Evolutionary conservation across 352 stramenopile species (phyloP), one percentile per base, ranked within the genome.

Genomic region (Phytophthora sp.): DNA sequence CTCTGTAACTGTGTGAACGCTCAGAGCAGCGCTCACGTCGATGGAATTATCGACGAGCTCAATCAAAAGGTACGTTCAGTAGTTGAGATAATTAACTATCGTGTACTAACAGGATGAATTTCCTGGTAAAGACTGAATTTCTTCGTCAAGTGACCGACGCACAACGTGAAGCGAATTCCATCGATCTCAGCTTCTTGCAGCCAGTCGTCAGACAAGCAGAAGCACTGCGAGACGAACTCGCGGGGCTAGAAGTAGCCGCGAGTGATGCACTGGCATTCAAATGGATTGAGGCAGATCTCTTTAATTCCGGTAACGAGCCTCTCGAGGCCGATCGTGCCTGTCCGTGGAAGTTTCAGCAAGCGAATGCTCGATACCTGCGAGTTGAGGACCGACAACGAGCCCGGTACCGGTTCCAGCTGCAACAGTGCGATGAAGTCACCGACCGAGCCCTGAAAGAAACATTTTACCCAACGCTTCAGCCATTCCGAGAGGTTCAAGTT

Each of bases 101-200:
- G 2, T 4, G 20, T 53, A 36, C 44, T 51, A 51, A 51, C 39
- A 7, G 2, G 9, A 15, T 6, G 16, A 51, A 35, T 12, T 12
- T 7, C 7, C 33, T n/a, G 45, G 45, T 42, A 69, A n/a, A n/a
- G 61, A 65, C 55, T 2, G 29, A 60, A 31, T 65, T 70, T 30
- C 45, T 53, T 38, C 45, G 2, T 24, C 45, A 53, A 53, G 45
- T 53, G 29, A 39, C 38, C 29, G 26, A 26, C 26, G 45, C 45
- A 39, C 26, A 36, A 1, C 26, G n/a, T 4, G 26, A 38, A 11
- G 16, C 45, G 7, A 9, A 39, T 38, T 8, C 45, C 11, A 53
- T 53, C n/a, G 29, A 38, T 9, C 16, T 53, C 26, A 53, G n/a
- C 18, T 53, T 36, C 26, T 53, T 53, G 45, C 26, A 26, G 4